Evolutionary conservation across 225 moss, liverwort and hornwort species (phyloP).

Genomic region (Physcomitrellopsis africana): DNA sequence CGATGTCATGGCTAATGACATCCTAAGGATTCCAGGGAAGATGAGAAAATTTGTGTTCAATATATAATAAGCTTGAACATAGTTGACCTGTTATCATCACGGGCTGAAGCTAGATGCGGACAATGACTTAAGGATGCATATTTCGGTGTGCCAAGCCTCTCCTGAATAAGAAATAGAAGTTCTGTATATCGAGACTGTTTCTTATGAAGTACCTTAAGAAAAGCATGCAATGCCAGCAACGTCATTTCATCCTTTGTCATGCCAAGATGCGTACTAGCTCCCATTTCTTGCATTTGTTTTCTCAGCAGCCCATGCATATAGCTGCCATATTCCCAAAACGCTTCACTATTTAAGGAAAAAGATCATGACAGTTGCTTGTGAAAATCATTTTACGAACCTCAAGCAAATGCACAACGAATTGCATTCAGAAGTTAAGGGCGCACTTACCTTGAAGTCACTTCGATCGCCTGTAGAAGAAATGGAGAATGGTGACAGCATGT

Average conservation of each 20-base stretch:
- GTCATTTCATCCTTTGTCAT: slow-evolving; percentile 65
- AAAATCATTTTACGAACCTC: not conserved
- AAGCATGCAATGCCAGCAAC: slow-evolving; percentile 84
- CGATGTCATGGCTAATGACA: too few species aligned
- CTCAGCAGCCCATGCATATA: slow-evolving; percentile 87
- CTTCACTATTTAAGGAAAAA: not conserved
- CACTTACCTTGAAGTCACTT: slow-evolving; percentile 70
- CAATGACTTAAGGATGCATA: slow-evolving; percentile 47
- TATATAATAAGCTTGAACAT: slow-evolving; percentile 87
- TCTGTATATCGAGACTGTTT: slow-evolving; percentile 79
- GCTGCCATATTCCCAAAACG: slow-evolving; percentile 40
- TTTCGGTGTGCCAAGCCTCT: slow-evolving; percentile 51
- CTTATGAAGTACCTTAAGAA: slow-evolving; percentile 69
- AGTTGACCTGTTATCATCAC: slow-evolving; percentile 75
- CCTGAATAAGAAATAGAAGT: slow-evolving; percentile 60
- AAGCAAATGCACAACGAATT: not conserved
- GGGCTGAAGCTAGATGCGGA: slow-evolving; percentile 74
- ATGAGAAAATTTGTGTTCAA: slow-evolving; percentile 26
- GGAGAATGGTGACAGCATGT: slow-evolving; percentile 58
- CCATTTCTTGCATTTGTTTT: slow-evolving; percentile 80
- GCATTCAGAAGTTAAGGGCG: slow-evolving; percentile 1
- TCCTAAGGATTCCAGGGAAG: too few species aligned
- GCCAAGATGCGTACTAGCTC: slow-evolving; percentile 52
- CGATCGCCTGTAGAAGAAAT: slow-evolving; percentile 73
- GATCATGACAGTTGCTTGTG: slow-evolving; percentile 15